A percentile compares a stretch with the other conserved stretches of the same genome.
phyloP scores from a whole-genome alignment of 2,329 filamentous ascomycete species.

The Xylaria polymorpha region DNA sequence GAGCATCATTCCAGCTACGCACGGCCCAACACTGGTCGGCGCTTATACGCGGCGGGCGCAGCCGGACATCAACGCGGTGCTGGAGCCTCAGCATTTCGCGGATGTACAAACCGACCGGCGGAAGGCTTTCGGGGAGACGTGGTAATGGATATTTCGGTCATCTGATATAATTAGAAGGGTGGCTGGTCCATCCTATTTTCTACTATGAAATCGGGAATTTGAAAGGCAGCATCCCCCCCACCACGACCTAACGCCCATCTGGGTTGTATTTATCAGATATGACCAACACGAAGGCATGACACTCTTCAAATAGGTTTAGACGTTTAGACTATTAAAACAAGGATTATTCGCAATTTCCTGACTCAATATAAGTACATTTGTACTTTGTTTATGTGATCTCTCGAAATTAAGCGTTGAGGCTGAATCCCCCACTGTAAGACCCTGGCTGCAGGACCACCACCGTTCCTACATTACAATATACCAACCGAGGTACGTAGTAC shows the following conservation, averaged over 20 bases:
- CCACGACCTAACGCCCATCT: neutral
- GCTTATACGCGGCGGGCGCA: conserved; percentile 10
- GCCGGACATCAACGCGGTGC: conserved; percentile 11
- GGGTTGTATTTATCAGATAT: neutral
- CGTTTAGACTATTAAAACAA: neutral
- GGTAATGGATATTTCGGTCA: neutral
- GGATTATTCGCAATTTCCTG: no score
- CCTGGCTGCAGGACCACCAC: neutral
- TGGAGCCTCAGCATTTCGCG: conserved; percentile 29
- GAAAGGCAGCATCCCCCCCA: neutral
- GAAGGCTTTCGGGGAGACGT: conserved; percentile 24
- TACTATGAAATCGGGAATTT: neutral
- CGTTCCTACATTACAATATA: neutral
- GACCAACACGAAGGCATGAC: neutral
- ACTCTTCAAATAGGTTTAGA: neutral
- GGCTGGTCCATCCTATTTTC: conserved; percentile 11
- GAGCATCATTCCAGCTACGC: conserved; percentile 29
- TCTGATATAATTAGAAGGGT: neutral
- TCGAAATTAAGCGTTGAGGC: neutral
- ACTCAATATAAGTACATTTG: neutral
- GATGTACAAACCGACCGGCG: conserved; percentile 29
- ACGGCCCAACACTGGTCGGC: neutral
- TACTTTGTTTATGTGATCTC: neutral
- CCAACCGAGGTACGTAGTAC: neutral
- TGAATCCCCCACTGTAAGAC: conserved; percentile 15